phyloP scores from a whole-genome alignment of 768 basidiomycete genomes.

The Guyanaporus albipodus region DNA sequence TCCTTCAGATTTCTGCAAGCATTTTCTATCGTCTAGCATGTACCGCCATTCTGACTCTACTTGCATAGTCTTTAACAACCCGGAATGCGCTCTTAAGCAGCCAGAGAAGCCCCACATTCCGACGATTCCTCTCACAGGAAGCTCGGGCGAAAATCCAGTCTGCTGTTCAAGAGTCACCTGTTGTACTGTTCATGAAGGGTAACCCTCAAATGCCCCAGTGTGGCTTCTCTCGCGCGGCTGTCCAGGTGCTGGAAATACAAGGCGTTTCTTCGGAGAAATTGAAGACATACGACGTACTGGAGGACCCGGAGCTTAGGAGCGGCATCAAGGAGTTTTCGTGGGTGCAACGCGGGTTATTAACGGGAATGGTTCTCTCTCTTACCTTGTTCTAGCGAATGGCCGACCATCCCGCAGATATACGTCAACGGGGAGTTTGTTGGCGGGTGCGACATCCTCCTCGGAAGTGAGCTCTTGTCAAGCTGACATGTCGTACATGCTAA shows the following conservation, averaged over 20 bases:
- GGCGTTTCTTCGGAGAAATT: slow-evolving; percentile 78
- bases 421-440: slow-evolving; percentile 94
- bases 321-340: slow-evolving; percentile 97
- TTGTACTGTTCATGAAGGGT: slow-evolving; percentile 99
- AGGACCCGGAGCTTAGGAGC: slow-evolving; percentile 75
- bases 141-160: slow-evolving; percentile 60
- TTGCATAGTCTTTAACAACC: slow-evolving; percentile 2
- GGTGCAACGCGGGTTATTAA: slow-evolving; percentile 33
- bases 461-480: slow-evolving; percentile 54
- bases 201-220: slow-evolving; percentile 83
- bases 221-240: slow-evolving; percentile 92
- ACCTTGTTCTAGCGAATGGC: slow-evolving; percentile 74
- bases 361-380: background rate
- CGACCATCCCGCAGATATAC: slow-evolving; percentile 94
- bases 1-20: slow-evolving; percentile 14
- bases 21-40: too few species aligned
- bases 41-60: background rate
- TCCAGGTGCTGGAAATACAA: slow-evolving; percentile 85
- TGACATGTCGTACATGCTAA: background rate
- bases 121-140: slow-evolving; percentile 60
- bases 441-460: slow-evolving; percentile 91
- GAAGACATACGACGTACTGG: slow-evolving; percentile 87
- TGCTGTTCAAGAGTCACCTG: slow-evolving; percentile 69
- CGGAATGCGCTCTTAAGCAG: slow-evolving; percentile 10
- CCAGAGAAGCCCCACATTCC: slow-evolving; percentile 9